Conservation (phyloP, 495 filamentous ascomycete genomes). For the Evansstolkia leycettana region DNA sequence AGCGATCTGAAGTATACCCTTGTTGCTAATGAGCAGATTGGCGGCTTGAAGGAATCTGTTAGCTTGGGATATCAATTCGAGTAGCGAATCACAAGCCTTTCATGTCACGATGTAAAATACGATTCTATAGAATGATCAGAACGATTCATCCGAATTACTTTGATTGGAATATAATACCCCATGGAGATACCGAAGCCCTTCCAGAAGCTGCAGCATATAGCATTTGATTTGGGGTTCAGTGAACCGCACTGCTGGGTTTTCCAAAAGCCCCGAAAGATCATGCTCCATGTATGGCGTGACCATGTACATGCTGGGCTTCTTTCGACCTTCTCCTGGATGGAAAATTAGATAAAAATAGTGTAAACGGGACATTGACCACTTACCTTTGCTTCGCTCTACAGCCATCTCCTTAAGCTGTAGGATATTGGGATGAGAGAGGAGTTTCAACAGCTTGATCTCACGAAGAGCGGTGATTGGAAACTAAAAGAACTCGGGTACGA, state of each 20-base stretch:
- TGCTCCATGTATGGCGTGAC: slow-evolving; percentile 99
- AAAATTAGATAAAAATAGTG: slow-evolving; percentile 3
- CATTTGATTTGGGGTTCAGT: slow-evolving; percentile 90
- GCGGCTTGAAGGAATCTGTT: slow-evolving; percentile 46
- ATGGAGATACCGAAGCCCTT: slow-evolving; percentile 83
- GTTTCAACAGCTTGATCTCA: slow-evolving; percentile 95
- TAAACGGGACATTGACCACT: slow-evolving; percentile 5
- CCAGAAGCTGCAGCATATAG: slow-evolving; percentile 88
- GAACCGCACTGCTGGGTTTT: slow-evolving; percentile 82
- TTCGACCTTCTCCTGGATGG: slow-evolving; percentile 54
- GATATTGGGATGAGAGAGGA: slow-evolving; percentile 81
- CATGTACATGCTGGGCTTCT: slow-evolving; percentile 92
- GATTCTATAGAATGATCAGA: slow-evolving; percentile 34
- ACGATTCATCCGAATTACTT: slow-evolving; percentile 1
- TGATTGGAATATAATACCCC: slow-evolving; percentile 32
- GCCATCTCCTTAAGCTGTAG: slow-evolving; percentile 90
- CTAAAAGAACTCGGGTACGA: slow-evolving; percentile 18
- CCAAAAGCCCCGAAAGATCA: slow-evolving; percentile 87
- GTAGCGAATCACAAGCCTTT: slow-evolving; percentile 40
- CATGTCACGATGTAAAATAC: slow-evolving; percentile 94
- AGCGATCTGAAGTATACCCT: slow-evolving; percentile 87
- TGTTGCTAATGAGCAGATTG: slow-evolving; percentile 93
- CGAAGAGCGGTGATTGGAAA: slow-evolving; percentile 96
- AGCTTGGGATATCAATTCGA: slow-evolving; percentile 7
- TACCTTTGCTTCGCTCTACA: slow-evolving; percentile 65